These are phyloP conservation scores for Alternaria brassicicola DNA, from an alignment of 2,329 filamentous ascomycete species.

Conservation along the genomic window DNA sequence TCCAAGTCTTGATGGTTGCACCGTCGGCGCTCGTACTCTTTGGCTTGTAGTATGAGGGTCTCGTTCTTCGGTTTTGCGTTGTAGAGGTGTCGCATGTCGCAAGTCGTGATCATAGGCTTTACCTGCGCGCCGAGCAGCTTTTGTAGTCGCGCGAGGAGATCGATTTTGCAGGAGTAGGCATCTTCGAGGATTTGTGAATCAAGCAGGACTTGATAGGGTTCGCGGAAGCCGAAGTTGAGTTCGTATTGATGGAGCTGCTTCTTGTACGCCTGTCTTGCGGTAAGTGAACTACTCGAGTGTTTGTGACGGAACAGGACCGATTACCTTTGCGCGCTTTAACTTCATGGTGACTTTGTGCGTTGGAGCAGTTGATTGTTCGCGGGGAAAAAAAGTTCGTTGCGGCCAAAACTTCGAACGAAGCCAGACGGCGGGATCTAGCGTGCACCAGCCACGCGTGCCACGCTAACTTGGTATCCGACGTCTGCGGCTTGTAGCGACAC, in stretches of 20 bases:
- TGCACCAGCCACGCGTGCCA: constrained; percentile 11
- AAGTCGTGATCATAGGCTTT: constrained; percentile 85
- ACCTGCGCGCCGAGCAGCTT: constrained; percentile 85
- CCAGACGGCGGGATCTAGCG: constrained; percentile 13
- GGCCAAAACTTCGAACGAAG: constrained; percentile 17
- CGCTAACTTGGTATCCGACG: constrained; percentile 14
- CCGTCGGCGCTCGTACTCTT: constrained; percentile 74
- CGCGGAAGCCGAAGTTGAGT: constrained; percentile 85
- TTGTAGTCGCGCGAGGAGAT: constrained; percentile 76
- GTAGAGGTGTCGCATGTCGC: constrained; percentile 80
- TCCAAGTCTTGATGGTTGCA: constrained; percentile 80
- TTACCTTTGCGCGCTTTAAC: constrained; percentile 42
- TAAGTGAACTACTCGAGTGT: neutral
- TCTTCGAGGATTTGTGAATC: constrained; percentile 86
- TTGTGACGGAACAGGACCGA: neutral
- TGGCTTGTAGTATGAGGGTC: constrained; percentile 74
- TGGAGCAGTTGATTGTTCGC: constrained; percentile 6
- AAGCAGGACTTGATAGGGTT: constrained; percentile 81
- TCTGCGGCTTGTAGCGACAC: constrained; percentile 20
- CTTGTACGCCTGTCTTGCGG: constrained; percentile 72
- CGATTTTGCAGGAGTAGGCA: constrained; percentile 83
- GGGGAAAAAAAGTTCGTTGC: constrained; percentile 17
- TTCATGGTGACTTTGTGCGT: constrained; percentile 32
- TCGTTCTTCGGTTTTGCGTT: constrained; percentile 60
- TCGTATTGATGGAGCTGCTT: constrained; percentile 95